phyloP scores from a whole-genome alignment of 1,139 yeast species.

The Sugiyamaella neomexicana region DNA sequence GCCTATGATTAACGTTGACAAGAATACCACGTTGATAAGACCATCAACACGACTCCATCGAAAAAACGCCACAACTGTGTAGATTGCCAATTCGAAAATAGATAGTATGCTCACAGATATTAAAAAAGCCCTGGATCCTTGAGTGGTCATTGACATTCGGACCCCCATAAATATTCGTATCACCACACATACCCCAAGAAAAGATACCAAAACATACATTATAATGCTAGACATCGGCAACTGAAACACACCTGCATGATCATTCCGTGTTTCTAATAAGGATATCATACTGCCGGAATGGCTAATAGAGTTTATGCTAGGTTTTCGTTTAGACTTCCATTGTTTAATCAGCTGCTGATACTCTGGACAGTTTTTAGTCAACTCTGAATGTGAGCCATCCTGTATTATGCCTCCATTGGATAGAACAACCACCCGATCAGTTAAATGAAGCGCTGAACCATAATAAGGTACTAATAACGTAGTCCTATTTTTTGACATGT shows the following conservation, averaged over 20 bases:
- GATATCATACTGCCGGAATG: neutral
- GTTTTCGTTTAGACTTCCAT: constrained; percentile 7
- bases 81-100: neutral
- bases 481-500: constrained; percentile 10
- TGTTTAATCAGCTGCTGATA: constrained; percentile 8
- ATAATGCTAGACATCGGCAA: neutral
- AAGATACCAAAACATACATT: neutral
- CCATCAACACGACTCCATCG: neutral
- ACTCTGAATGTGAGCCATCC: constrained; percentile 5
- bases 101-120: neutral
- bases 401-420: constrained; percentile 9
- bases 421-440: constrained; percentile 11
- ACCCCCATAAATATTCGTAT: constrained; percentile 1
- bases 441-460: constrained; percentile 7
- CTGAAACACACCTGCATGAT: neutral
- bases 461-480: constrained; percentile 10
- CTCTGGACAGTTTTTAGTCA: neutral
- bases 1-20: neutral
- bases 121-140: constrained; percentile 2
- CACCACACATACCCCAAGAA: neutral
- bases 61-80: neutral
- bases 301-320: constrained; percentile 1
- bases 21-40: neutral
- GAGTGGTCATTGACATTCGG: neutral
- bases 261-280: neutral